Evolutionary conservation across 179 eudicot species (phyloP).

Genomic region (Silene vulgaris): DNA sequence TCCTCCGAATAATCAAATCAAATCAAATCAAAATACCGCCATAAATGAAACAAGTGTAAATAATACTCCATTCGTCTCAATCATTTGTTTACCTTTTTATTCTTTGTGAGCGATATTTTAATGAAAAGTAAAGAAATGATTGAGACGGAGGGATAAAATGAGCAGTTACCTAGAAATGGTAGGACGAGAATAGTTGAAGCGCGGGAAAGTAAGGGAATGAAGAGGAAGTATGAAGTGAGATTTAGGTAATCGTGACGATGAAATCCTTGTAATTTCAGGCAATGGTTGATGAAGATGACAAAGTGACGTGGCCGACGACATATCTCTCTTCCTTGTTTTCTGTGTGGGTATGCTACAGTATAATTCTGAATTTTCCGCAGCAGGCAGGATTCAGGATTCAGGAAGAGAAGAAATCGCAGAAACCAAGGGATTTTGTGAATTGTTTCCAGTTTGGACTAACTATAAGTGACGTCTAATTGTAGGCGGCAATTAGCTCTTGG

Average conservation of each 20-base stretch:
- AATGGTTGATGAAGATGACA: constrained; percentile 27
- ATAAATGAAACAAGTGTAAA: neutral
- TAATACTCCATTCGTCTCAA: neutral
- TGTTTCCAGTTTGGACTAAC: no score
- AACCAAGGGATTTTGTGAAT: neutral
- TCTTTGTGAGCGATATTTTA: no score
- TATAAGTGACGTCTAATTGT: neutral
- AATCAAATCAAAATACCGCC: neutral
- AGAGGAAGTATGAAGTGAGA: constrained; percentile 1
- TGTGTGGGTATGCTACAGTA: neutral
- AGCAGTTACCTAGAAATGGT: constrained; percentile 25
- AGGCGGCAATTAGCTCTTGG: constrained; percentile 5
- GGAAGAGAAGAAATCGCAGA: neutral
- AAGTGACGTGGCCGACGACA: constrained; percentile 42
- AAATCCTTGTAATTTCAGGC: constrained; percentile 15
- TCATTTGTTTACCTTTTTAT: no score
- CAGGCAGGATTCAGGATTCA: no score
- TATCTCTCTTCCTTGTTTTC: constrained; percentile 3
- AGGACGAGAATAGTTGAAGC: constrained; percentile 19
- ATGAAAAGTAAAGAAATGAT: no score
- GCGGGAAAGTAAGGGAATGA: constrained; percentile 23
- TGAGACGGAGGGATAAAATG: no score
- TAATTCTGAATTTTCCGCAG: neutral
- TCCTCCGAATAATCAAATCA: neutral
- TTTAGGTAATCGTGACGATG: constrained; percentile 17